These are phyloP conservation scores for Candida koratica DNA, from an alignment of 805 yeast genomes.

Conservation along the genomic window DNA sequence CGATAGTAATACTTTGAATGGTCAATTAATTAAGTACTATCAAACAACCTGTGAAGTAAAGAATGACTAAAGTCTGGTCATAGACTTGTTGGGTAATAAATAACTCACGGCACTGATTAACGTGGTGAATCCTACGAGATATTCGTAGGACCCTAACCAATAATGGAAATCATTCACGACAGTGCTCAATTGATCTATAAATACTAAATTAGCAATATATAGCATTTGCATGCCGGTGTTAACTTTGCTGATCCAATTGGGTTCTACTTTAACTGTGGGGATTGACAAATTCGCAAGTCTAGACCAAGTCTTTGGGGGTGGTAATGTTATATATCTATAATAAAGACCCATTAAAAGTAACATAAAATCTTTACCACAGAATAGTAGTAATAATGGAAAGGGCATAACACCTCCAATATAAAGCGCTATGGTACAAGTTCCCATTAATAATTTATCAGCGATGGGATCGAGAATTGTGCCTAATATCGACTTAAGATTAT, in stretches of 20 bases:
- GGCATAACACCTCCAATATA: slow-evolving; percentile 72
- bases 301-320: slow-evolving; percentile 66
- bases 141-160: slow-evolving; percentile 23
- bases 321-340: slow-evolving; percentile 68
- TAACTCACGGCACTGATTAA: slow-evolving; percentile 75
- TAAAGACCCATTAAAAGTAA: slow-evolving; percentile 70
- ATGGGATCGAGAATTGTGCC: slow-evolving; percentile 93
- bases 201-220: slow-evolving; percentile 56
- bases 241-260: slow-evolving; percentile 78
- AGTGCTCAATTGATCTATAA: slow-evolving; percentile 21
- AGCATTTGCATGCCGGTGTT: slow-evolving; percentile 93
- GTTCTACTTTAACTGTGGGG: slow-evolving; percentile 83
- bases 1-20: slow-evolving; percentile 1
- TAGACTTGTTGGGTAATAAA: slow-evolving; percentile 64
- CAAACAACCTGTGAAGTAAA: slow-evolving; percentile 18
- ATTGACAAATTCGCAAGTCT: slow-evolving; percentile 76
- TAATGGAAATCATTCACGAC: slow-evolving; percentile 10
- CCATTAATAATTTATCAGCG: slow-evolving; percentile 91
- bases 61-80: slow-evolving; percentile 29
- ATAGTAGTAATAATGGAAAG: slow-evolving; percentile 52
- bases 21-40: slow-evolving; percentile 6
- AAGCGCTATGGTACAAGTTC: slow-evolving; percentile 74
- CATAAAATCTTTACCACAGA: slow-evolving; percentile 79
- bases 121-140: slow-evolving; percentile 51
- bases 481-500: slow-evolving; percentile 68